Evolutionary conservation across 208 protist species (phyloP), one percentile per base, ranked within the genome.

Genomic region (Entamoeba dispar): DNA sequence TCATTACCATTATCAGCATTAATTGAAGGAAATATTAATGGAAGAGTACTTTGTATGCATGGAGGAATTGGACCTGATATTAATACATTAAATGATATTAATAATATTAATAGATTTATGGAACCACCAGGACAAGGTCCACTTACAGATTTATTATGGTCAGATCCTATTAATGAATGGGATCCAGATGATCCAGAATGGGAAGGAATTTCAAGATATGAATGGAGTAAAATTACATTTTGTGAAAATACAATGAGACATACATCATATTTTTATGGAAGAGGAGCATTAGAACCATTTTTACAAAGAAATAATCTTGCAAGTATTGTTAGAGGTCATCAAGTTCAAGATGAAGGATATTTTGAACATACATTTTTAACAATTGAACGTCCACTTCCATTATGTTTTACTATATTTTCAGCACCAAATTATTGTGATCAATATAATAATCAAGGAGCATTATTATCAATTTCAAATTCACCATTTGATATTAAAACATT

Each of bases 1-100:
- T 99, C 97, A 95, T 95, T 99, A 7, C 98, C 98, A 22, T 94
- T 99, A n/a, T 98, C 98, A 15, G 98, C 98, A 17, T 94, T 99
- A 3, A 97, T 99, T 73, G 61, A 77, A 77, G 61, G 61, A n/a
- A 97, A 99, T 93, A 98, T 99, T 61, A 98, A 98, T 94, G 97
- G 98, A 55, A 96, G 98, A 69, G 97, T 99, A 22, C 98, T 99
- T 94, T 98, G 97, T 95, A 96, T 98, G 10, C 98, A 99, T 94
- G 98, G 97, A 92, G 96, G 95, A 77, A 95, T 99, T 43, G 98
- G 97, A 8, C 98, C 98, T 22, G 97, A 90, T 34, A 77, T 77
- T 77, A 22, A 34, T 22, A 38, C 17, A 10, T 27, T 77, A 10
- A 38, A 0, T 77, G 61, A 77, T 77, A 77, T 77, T 19, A n/a